A percentile compares a stretch with the other conserved stretches of the same genome.
Conservation (phyloP, 2,329 filamentous ascomycete species). For the Cylindrodendrum hubeiense region DNA sequence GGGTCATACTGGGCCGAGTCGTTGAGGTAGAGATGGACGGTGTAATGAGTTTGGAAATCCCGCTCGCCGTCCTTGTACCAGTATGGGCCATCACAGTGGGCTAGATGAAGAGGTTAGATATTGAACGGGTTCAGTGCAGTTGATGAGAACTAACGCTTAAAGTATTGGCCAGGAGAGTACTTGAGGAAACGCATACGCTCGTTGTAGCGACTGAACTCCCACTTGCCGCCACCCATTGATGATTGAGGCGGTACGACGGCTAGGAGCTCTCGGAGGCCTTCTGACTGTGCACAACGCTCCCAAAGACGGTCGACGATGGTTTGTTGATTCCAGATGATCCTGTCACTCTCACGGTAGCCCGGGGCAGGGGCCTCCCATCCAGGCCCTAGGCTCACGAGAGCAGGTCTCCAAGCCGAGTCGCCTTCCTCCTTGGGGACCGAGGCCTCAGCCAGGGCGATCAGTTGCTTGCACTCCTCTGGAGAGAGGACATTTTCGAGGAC, state of each 20-base stretch:
- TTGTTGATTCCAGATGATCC: slow-evolving; percentile 80
- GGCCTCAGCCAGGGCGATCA: slow-evolving; percentile 65
- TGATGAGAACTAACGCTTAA: slow-evolving; percentile 60
- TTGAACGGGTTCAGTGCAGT: accelerated
- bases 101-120: slow-evolving; percentile 47
- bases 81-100: slow-evolving; percentile 78
- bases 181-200: slow-evolving; percentile 81
- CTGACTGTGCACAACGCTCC: slow-evolving; percentile 63
- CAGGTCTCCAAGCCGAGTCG: slow-evolving; percentile 70
- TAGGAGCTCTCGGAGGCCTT: slow-evolving; percentile 57
- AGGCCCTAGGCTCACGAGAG: slow-evolving; percentile 74
- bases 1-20: slow-evolving; percentile 41
- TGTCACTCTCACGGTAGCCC: slow-evolving; percentile 76
- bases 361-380: slow-evolving; percentile 68
- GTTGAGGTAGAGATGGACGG: slow-evolving; percentile 64
- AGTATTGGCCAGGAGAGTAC: slow-evolving; percentile 80
- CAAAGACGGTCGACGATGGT: slow-evolving; percentile 74
- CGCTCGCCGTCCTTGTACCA: slow-evolving; percentile 62
- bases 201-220: slow-evolving; percentile 70
- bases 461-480: slow-evolving; percentile 67
- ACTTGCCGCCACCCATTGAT: slow-evolving; percentile 43
- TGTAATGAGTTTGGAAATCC: slow-evolving; percentile 62
- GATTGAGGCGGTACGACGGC: slow-evolving; percentile 47
- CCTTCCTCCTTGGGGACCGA: slow-evolving; percentile 53
- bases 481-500: slow-evolving; percentile 71